Percentiles rank a stretch among this genome's conserved stretches.
Evolutionary conservation across 2,329 filamentous ascomycete species (phyloP).

Genomic region (Aureobasidium sp.): DNA sequence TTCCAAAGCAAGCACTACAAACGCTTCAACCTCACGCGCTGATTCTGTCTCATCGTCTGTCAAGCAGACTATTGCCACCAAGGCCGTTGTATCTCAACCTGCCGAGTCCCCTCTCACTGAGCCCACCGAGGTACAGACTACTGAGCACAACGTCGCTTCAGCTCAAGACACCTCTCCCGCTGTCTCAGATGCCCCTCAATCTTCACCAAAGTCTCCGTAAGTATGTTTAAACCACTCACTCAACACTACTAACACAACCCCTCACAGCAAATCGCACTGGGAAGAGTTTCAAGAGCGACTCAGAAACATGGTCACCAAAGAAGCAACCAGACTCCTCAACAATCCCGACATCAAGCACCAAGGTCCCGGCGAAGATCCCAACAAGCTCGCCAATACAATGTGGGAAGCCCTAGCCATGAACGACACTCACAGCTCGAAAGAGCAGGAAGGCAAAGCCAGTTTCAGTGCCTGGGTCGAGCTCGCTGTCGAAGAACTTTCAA

Average conservation of each 20-base stretch:
- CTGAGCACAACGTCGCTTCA: no score
- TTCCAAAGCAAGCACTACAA: background rate
- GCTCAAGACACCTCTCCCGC: background rate
- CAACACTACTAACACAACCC: background rate
- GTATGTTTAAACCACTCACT: background rate
- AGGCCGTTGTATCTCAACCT: background rate
- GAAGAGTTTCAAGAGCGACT: background rate
- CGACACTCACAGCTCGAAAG: no score
- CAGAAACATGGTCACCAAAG: background rate
- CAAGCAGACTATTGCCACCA: background rate
- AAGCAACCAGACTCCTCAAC: background rate
- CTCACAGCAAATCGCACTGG: background rate
- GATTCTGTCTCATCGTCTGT: background rate
- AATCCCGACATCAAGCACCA: background rate
- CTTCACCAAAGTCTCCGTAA: background rate
- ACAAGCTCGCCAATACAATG: background rate
- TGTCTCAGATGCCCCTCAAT: background rate
- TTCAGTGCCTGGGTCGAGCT: background rate
- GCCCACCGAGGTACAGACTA: background rate
- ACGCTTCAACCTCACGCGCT: background rate
- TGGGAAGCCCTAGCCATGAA: background rate
- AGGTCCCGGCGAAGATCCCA: background rate
- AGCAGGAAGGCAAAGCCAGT: background rate
- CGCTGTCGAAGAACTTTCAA: background rate
- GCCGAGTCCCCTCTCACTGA: background rate